Conservation (phyloP, 148 eudicot genomes). For the Suaeda aralocaspica region DNA sequence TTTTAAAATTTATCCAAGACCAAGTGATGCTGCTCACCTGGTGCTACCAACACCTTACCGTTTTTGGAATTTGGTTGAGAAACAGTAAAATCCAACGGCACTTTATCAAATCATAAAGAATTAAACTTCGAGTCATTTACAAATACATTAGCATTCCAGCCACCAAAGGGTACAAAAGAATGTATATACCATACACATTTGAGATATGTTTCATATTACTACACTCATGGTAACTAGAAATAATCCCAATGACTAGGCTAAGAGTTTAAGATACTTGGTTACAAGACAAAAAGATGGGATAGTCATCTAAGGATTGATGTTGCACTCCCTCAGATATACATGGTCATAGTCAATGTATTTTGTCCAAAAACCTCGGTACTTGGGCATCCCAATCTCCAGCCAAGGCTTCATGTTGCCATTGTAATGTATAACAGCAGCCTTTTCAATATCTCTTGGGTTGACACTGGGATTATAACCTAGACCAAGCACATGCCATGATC, state of each 20-base stretch:
- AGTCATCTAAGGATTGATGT: slow-evolving; percentile 50
- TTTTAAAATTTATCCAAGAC: no score
- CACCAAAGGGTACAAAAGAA: slow-evolving; percentile 16
- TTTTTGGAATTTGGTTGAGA: no score
- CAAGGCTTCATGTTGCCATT: slow-evolving; percentile 94
- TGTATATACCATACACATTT: slow-evolving; percentile 13
- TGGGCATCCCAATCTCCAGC: slow-evolving; percentile 82
- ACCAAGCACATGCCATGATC: slow-evolving; percentile 78
- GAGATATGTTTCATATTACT: slow-evolving; percentile 1
- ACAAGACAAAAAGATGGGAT: not conserved
- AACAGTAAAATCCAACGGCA: no score
- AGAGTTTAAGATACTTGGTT: not conserved
- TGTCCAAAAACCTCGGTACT: slow-evolving; percentile 63
- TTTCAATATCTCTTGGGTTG: slow-evolving; percentile 58
- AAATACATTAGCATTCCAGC: not conserved
- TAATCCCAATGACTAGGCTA: slow-evolving; percentile 1
- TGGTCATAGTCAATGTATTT: slow-evolving; percentile 64
- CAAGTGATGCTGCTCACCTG: no score
- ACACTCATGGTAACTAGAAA: not conserved
- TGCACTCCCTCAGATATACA: slow-evolving; percentile 66
- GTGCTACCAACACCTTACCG: no score
- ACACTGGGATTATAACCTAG: slow-evolving; percentile 79
- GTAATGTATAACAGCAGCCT: slow-evolving; percentile 71
- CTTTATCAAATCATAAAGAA: no score
- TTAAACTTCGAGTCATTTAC: slow-evolving; percentile 1